These are phyloP conservation scores for Gymnopus androsaceus DNA, from an alignment of 1,284 basidiomycete genomes.

Conservation along the genomic window DNA sequence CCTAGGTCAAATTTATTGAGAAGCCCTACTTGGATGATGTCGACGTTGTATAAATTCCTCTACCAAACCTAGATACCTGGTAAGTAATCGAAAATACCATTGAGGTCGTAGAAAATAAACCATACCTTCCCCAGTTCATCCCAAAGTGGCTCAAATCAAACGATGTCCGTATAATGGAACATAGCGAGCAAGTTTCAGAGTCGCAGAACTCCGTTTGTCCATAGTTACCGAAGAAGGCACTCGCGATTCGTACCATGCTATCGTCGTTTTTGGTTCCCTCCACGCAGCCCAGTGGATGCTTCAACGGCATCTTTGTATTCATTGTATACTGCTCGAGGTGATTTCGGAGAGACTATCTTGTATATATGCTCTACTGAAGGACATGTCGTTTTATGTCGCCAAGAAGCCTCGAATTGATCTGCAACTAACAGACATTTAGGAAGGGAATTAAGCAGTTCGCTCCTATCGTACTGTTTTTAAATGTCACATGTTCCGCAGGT, in stretches of 20 bases:
- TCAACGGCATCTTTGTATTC: conserved; percentile 63
- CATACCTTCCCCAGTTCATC: conserved; percentile 67
- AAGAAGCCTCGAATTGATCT: conserved; percentile 67
- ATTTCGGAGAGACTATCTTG: conserved; percentile 54
- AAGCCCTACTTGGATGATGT: conserved; percentile 55
- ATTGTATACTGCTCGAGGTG: conserved; percentile 53
- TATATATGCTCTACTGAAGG: conserved; percentile 59
- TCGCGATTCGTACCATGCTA: conserved; percentile 59
- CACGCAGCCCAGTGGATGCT: conserved; percentile 45
- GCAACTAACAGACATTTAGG: conserved; percentile 40
- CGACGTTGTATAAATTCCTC: conserved; percentile 61
- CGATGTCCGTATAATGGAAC: conserved; percentile 59
- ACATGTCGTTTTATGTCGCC: conserved; percentile 59
- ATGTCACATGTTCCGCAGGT: conserved; percentile 57
- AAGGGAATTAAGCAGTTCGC: not conserved
- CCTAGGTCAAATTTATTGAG: not conserved
- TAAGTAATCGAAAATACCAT: too few relatives aligned
- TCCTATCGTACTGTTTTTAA: conserved; percentile 56
- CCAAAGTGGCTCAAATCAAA: conserved; percentile 61
- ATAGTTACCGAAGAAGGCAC: conserved; percentile 62
- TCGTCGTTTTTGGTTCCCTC: conserved; percentile 63
- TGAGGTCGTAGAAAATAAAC: too few relatives aligned
- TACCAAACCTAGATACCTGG: conserved; percentile 63
- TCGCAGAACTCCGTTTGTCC: conserved; percentile 55
- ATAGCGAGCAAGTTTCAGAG: conserved; percentile 56